These are phyloP conservation scores for Xylaria sp. DNA, from an alignment of 2,329 filamentous ascomycete genomes.

Conservation along the genomic window DNA sequence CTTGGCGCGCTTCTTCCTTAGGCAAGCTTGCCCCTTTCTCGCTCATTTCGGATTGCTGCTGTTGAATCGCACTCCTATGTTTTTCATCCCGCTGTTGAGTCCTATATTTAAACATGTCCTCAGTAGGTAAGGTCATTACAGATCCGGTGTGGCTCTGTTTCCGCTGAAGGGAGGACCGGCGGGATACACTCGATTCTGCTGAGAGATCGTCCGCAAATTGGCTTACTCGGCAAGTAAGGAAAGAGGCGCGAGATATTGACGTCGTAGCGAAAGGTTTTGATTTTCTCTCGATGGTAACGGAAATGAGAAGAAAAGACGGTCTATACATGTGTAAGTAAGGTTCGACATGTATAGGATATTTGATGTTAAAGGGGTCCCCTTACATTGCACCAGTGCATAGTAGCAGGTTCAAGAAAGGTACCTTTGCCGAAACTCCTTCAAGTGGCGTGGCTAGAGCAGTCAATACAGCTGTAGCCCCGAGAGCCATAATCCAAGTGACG, in stretches of 20 bases:
- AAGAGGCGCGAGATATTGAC: constrained; percentile 43
- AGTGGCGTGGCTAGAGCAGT: constrained; percentile 40
- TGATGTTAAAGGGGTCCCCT: constrained; percentile 28
- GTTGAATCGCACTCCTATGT: neutral
- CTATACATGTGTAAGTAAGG: constrained; percentile 36
- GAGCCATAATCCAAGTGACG: constrained; percentile 47
- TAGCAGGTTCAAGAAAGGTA: constrained; percentile 49
- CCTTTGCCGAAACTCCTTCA: constrained; percentile 43
- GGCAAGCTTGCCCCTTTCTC: constrained; percentile 34
- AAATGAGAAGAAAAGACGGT: constrained; percentile 48
- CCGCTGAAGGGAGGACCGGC: constrained; percentile 44
- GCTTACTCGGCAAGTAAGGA: constrained; percentile 44
- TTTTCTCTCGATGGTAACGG: constrained; percentile 48
- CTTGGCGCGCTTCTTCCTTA: constrained; percentile 37
- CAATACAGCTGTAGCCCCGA: constrained; percentile 48
- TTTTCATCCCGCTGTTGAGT: constrained; percentile 1
- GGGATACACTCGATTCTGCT: constrained; percentile 45
- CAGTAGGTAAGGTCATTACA: constrained; percentile 43
- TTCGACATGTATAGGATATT: neutral
- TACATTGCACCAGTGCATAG: constrained; percentile 50
- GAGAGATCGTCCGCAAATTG: constrained; percentile 44
- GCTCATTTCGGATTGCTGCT: constrained; percentile 20
- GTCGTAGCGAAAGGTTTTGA: constrained; percentile 47
- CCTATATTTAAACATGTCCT: constrained; percentile 41
- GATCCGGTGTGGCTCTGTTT: constrained; percentile 41